Base-by-base conservation (phyloP, 2,329 filamentous ascomycete species). In the Nannizziopsis barbatae region DNA sequence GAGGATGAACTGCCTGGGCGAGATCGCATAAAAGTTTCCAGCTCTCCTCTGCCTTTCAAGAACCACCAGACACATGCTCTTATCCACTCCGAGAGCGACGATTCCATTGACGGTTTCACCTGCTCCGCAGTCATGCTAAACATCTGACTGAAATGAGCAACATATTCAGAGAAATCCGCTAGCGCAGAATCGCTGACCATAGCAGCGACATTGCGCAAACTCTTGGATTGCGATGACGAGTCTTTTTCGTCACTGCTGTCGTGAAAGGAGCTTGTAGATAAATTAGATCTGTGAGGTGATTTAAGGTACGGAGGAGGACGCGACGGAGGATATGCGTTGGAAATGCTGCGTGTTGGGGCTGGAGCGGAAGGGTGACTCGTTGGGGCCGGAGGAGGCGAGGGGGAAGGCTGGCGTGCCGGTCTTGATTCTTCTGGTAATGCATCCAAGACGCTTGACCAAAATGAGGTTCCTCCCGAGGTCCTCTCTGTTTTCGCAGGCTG, bases 21-120 rank as follows among this genome's bases (percentile, higher is more conserved):
- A 45, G 79, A 80, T 52, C 86, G 76, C 41, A 93, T 80, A 35
- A 82, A 73, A 10, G 69, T 65, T 62, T 95, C 89, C 45, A 95
- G 72, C 8, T 81, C 80, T 59, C 81, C 78, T 52, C 88, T 81
- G 15, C 88, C 89, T 56, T 79, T 83, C 40, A 94, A 62, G 59
- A 95, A 93, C 89, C 89, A 95, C 89, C 89, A 95, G 0, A 86
- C 71, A 2, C 80, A 81, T 18, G 81, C 82, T 50, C 85, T 76
- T 8, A 83, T 73, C 70, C 89, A 83, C 51, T 87, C 79, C 41
- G 75, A 72, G 0, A 83, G 73, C 0, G 79, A 71, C 44, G 78
- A 82, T 27, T 75, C 73, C 48, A 77, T 73, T 3, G 88, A 62
- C 0, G 85, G 80, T 53, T 78, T 80, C 27, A 82, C 72, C 30